A percentile compares a stretch with the other conserved stretches of the same genome.
These are phyloP conservation scores for Blastomyces parvus DNA, from an alignment of 2,329 filamentous ascomycete genomes.

Conservation along the genomic window DNA sequence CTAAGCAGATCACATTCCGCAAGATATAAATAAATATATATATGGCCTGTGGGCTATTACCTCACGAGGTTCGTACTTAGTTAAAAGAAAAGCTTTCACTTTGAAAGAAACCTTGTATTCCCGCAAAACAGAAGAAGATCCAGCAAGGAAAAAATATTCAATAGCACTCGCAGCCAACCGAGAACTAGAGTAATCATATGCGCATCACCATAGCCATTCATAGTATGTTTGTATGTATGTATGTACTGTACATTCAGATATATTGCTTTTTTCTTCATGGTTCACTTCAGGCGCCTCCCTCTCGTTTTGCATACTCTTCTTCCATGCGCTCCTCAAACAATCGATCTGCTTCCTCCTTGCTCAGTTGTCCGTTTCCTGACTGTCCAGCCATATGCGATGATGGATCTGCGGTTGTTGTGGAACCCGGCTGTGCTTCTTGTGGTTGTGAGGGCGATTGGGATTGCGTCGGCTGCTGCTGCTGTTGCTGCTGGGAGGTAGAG, in stretches of 20 bases:
- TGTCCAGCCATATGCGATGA: conserved; percentile 9
- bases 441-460: not conserved
- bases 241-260: too few species aligned
- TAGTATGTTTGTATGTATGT: not conserved
- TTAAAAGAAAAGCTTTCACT: too few species aligned
- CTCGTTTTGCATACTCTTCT: conserved; percentile 40
- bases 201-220: not conserved
- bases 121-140: not conserved
- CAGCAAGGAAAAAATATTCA: not conserved
- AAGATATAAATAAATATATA: too few species aligned
- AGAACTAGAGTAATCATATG: not conserved
- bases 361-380: conserved; percentile 20
- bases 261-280: too few species aligned
- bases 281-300: conserved; percentile 30
- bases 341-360: conserved; percentile 35
- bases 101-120: too few species aligned
- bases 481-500: conserved; percentile 8
- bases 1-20: too few species aligned
- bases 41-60: too few species aligned
- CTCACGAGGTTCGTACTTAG: too few species aligned
- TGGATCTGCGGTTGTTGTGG: not conserved
- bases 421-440: not conserved
- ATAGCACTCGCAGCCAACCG: not conserved
- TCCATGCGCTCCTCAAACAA: conserved; percentile 40
- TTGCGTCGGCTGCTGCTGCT: not conserved